Conservation (phyloP, 163 green algal species). For the Scenedesmus sp. region DNA sequence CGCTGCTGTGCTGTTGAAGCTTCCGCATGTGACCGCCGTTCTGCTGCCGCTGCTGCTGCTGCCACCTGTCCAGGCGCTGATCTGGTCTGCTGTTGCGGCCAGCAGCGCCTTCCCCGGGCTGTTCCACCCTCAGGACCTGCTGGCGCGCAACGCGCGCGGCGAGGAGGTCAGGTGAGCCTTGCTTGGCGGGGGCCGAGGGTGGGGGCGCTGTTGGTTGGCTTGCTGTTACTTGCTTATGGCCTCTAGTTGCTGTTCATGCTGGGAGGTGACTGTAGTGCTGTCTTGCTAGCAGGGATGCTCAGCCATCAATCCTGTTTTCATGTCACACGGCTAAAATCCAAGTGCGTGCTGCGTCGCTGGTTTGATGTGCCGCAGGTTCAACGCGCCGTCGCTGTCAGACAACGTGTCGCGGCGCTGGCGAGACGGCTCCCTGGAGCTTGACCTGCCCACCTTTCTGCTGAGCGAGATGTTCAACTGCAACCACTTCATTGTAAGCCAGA, state of each 20-base stretch:
- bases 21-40: background rate
- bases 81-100: slow-evolving; percentile 96
- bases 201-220: background rate
- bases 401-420: slow-evolving; percentile 83
- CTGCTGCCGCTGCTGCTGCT: background rate
- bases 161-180: slow-evolving; percentile 74
- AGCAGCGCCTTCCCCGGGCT: slow-evolving; percentile 97
- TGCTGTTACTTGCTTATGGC: background rate
- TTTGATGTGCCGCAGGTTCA: slow-evolving; percentile 1
- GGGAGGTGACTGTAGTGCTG: no score
- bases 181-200: slow-evolving; percentile 94
- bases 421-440: slow-evolving; percentile 96
- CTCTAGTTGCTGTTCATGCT: no score
- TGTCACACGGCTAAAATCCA: no score
- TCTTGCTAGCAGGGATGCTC: no score
- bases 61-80: slow-evolving; percentile 69
- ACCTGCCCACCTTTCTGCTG: slow-evolving; percentile 86
- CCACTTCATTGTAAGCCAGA: slow-evolving; percentile 97
- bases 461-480: slow-evolving; percentile 99
- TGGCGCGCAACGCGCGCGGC: slow-evolving; percentile 80
- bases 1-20: background rate
- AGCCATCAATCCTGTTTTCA: no score
- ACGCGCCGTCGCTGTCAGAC: slow-evolving; percentile 49
- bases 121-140: slow-evolving; percentile 92
- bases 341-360: background rate